Evolutionary conservation across 768 basidiomycete species (phyloP), one percentile per base, ranked within the genome.

Genomic region (Termitomyces sp.): DNA sequence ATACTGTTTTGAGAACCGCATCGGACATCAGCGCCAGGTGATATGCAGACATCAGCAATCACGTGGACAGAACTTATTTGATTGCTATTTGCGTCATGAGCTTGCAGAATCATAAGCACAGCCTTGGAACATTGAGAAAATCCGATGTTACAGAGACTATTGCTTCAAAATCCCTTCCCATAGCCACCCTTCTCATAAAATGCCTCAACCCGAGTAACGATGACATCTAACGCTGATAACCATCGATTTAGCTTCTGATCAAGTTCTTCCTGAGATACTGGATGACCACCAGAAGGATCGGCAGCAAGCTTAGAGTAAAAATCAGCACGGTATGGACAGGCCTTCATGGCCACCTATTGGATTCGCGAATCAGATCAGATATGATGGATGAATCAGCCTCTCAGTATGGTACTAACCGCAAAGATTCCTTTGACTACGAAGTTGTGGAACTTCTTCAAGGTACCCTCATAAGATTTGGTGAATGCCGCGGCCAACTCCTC

Each of bases 371-470:
- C 36, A 49, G n/a, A 51, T 49, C 5, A 27, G 26, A 37, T 13
- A 49, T 41, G 22, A 43, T 43, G 22, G 4, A 46, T 18, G 34
- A 18, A 39, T 50, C 20, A 53, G 46, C 55, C 13, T 51, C 43
- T 6, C 47, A 31, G 43, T 56, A 48, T 31, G 44, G 14, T 48
- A 87, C 82, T 42, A 31, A 82, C 82, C 26, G 77, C 55, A 63
- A 84, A 82, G 46, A 88, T 60, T 29, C 84, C 84, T 64, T 81
- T 82, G 54, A 89, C 82, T 47, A 90, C 70, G 61, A 94, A 87
- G 67, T 83, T 88, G 71, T 99, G 96, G 73, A 86, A 85, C 65
- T 86, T 78, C 76, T 87, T 94, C 69, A 99, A 76, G 14, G 90
- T 94, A 10, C 62, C 77, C 22, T 87, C 87, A 69, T 99, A 99